Percentiles rank a stretch among this genome's conserved stretches.
These are phyloP conservation scores for Smittium mucronatum DNA, from an alignment of 371 early-diverging fungal species.

Conservation along the genomic window DNA sequence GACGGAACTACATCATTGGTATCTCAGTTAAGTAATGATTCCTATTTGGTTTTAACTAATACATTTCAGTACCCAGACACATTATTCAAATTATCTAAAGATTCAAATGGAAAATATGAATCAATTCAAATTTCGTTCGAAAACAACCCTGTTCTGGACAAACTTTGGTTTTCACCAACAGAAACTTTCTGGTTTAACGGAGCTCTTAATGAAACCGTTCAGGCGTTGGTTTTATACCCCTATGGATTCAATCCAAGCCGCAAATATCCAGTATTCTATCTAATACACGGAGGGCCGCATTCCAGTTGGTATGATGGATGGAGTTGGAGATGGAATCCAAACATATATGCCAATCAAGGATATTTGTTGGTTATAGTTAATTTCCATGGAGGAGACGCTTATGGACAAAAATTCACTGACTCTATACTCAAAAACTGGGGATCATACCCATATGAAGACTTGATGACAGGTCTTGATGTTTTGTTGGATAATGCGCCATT, in stretches of 20 bases:
- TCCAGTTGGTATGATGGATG: slow-evolving; percentile 53
- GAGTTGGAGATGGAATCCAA: slow-evolving; percentile 62
- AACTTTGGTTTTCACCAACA: slow-evolving; percentile 36
- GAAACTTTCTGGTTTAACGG: slow-evolving; percentile 54
- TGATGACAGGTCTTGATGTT: slow-evolving; percentile 59
- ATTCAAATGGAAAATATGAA: not conserved
- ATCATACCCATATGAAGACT: slow-evolving; percentile 53
- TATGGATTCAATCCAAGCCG: slow-evolving; percentile 39
- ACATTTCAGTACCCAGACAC: not conserved
- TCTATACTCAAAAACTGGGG: slow-evolving; percentile 68
- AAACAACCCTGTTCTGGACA: slow-evolving; percentile 23
- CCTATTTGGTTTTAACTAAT: not conserved
- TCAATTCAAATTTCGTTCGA: not conserved
- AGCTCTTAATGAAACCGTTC: slow-evolving; percentile 43
- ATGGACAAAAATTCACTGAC: slow-evolving; percentile 65
- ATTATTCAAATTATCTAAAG: not conserved
- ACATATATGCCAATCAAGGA: slow-evolving; percentile 59
- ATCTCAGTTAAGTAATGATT: not conserved
- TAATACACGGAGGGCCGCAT: slow-evolving; percentile 82
- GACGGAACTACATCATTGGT: not conserved
- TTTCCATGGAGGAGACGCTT: slow-evolving; percentile 70
- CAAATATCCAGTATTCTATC: slow-evolving; percentile 64
- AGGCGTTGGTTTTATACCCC: slow-evolving; percentile 60
- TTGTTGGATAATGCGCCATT: slow-evolving; percentile 42
- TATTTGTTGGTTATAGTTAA: slow-evolving; percentile 64